These are phyloP conservation scores for Tulasnella sp. DNA, from an alignment of 768 basidiomycete species.

Conservation along the genomic window DNA sequence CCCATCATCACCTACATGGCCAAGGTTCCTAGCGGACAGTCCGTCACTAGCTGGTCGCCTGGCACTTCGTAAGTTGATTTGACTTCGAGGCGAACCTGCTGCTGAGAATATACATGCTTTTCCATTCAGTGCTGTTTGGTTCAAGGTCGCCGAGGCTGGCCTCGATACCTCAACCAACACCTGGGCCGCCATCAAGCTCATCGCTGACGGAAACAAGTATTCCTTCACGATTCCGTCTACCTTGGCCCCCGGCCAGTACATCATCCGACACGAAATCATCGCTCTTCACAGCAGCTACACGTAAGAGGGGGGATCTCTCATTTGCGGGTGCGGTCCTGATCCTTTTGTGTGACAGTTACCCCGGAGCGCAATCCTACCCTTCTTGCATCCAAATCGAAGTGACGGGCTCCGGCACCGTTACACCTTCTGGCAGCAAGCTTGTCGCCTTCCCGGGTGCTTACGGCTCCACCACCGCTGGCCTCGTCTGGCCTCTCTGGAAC, in stretches of 20 bases:
- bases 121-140: constrained; percentile 45
- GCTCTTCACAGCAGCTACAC: constrained; percentile 20
- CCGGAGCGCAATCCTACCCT: constrained; percentile 19
- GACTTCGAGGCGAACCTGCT: neutral
- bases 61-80: constrained; percentile 38
- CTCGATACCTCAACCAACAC: constrained; percentile 38
- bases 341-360: neutral
- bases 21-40: constrained; percentile 39
- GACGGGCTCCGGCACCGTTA: constrained; percentile 45
- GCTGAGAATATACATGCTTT: neutral
- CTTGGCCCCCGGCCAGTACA: constrained; percentile 47
- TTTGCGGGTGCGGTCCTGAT: neutral
- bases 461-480: constrained; percentile 40
- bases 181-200: constrained; percentile 45
- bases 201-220: constrained; percentile 43
- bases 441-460: constrained; percentile 52
- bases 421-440: constrained; percentile 41
- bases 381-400: constrained; percentile 46
- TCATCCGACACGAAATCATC: constrained; percentile 43
- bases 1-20: constrained; percentile 50
- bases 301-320: neutral
- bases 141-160: constrained; percentile 49
- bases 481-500: constrained; percentile 30
- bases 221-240: constrained; percentile 48
- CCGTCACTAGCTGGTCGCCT: constrained; percentile 45